phyloP scores from a whole-genome alignment of 2,329 filamentous ascomycete species.

The Pseudopyricularia javanii region DNA sequence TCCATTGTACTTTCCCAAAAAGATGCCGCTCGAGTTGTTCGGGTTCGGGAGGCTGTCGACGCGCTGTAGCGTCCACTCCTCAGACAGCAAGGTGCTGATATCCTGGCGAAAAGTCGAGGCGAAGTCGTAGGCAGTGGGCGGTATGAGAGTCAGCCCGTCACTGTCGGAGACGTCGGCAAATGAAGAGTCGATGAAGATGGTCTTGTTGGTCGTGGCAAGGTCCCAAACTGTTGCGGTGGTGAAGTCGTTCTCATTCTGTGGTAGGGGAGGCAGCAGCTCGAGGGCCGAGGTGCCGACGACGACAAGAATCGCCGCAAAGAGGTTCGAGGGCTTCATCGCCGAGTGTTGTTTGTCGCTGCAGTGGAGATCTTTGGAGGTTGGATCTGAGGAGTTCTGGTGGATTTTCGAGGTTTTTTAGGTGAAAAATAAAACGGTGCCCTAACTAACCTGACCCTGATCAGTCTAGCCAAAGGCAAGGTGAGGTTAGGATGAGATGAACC shows the following conservation, averaged over 20 bases:
- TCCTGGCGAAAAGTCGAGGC: slow-evolving; percentile 26
- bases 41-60: not conserved
- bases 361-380: too few species aligned
- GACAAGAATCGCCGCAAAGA: not conserved
- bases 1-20: slow-evolving; percentile 26
- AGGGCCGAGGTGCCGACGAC: not conserved
- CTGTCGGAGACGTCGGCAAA: slow-evolving; percentile 27
- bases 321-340: too few species aligned
- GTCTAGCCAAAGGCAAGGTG: too few species aligned
- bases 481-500: not conserved
- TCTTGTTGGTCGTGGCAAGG: slow-evolving; percentile 4
- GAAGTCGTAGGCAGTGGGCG: slow-evolving; percentile 34
- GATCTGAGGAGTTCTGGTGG: too few species aligned
- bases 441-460: too few species aligned
- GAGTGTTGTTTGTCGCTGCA: too few species aligned
- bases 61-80: not conserved
- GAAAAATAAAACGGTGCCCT: too few species aligned
- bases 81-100: slow-evolving; percentile 13
- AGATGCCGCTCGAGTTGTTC: slow-evolving; percentile 16
- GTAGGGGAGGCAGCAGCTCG: not conserved
- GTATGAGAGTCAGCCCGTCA: slow-evolving; percentile 37
- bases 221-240: not conserved
- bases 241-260: not conserved
- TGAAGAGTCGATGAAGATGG: slow-evolving; percentile 29
- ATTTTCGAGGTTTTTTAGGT: too few species aligned